Base-by-base conservation (phyloP, 1,284 basidiomycete species). In the Coniferiporia sulphurascens region DNA sequence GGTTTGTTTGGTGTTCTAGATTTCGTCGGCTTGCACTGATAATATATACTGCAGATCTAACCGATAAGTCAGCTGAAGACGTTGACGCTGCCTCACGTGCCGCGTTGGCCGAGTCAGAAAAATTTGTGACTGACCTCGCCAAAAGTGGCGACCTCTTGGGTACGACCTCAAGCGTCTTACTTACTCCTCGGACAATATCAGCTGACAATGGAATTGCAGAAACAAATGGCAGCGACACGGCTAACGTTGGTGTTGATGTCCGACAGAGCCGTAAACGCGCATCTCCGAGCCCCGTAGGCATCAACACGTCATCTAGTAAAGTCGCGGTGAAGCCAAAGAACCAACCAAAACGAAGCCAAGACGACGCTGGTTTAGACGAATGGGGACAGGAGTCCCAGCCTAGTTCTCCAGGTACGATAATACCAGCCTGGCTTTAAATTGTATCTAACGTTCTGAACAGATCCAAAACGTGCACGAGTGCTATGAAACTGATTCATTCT, bases 311-410 rank as follows among this genome's bases (percentile, higher is more conserved):
- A 27, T 27, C 27, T 27, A 27, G 5, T 27, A 27, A 27, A 27
- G 5, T 27, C 27, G 27, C 27, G 27, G 27, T 27, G 27, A 27
- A 27, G 5, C 27, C 27, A 27, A 27, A 27, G 27, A 27, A 27
- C 27, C 27, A 27, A 27, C 56, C 61, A 17, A 62, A 62, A 46
- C 48, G 61, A 34, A 62, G 61, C 27, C 49, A 56, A 5, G 58
- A 62, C 34, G 57, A 52, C 27, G 61, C 61, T 15, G 58, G 52
- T 4, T 32, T 62, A 27, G 58, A 59, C 34, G 61, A 56, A 19
- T 46, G 59, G 22, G 55, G 48, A 19, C 12, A 27, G 21, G 38
- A 19, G 15, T 59, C 57, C 13, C 54, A 36, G 44, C 48, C 54
- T 21, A 53, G 46, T 49, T 60, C 61, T 17, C 61, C 58, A 36